Conservation (phyloP, 345 rosid species). For the Geranium rotundifolium region DNA sequence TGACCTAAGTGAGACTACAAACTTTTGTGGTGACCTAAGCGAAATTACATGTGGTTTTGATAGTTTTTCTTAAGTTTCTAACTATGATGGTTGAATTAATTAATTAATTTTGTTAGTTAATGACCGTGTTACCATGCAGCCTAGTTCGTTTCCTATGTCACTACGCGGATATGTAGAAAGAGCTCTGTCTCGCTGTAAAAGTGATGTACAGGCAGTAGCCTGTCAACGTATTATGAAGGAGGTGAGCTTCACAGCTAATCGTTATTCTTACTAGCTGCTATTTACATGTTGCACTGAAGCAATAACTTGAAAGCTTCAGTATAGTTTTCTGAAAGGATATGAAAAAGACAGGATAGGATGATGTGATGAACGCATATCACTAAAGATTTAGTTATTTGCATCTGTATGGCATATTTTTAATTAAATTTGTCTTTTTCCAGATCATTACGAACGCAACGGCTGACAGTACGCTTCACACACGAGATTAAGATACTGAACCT, state of each 20-base stretch:
- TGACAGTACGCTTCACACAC: constrained; percentile 55
- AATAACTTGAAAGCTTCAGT: neutral
- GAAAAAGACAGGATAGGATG: neutral
- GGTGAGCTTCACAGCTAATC: constrained; percentile 24
- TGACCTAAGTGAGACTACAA: no score
- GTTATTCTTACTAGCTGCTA: neutral
- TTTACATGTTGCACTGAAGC: neutral
- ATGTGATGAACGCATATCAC: neutral
- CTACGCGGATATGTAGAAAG: constrained; percentile 81
- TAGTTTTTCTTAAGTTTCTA: no score
- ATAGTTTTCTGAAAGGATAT: neutral
- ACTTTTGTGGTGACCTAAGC: no score
- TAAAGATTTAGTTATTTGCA: no score
- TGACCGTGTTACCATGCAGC: constrained; percentile 33
- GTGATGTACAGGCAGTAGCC: constrained; percentile 58
- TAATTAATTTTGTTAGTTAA: neutral
- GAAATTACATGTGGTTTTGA: neutral
- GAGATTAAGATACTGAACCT: constrained; percentile 83
- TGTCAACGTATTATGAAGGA: constrained; percentile 64
- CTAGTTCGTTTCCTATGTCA: constrained; percentile 64
- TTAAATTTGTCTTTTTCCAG: constrained; percentile 23
- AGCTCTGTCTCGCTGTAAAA: constrained; percentile 70
- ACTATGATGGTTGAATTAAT: neutral
- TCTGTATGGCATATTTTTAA: neutral
- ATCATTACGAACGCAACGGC: constrained; percentile 56